Base-by-base conservation (phyloP, 768 basidiomycete genomes). In the Tylopilus sp. region DNA sequence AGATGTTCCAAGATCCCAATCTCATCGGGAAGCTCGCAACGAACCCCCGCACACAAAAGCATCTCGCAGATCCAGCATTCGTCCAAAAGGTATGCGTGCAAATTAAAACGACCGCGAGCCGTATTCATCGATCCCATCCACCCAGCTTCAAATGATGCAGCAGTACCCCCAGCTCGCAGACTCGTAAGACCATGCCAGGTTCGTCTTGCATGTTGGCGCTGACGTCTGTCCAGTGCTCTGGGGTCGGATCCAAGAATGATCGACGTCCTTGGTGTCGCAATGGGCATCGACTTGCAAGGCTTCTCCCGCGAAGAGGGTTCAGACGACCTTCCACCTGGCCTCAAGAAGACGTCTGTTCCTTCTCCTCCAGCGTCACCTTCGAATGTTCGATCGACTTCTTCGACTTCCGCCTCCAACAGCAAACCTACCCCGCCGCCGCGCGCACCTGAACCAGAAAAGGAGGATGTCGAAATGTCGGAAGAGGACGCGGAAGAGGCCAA, bases 221-320 rank as follows among this genome's bases (percentile, higher is more conserved):
- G 33, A 64, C 34, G 16, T 28, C 12, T 46, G 6, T 60, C 19
- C 58, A 83, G 80, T 41, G 78, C 83, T 63, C 68, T 89, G 60
- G 74, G 82, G 55, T 53, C 49, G 34, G 95, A 98, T 71, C 84
- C 95, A 31, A 83, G 95, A 53, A 93, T 97, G 92, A 91, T 93
- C 69, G 87, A 91, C 65, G 93, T 93, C 16, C 76, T 98, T 40
- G 95, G 95, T 54, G 95, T 85, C 12, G 79, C 92, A 52, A 92
- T 98, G 88, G 92, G 92, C 30, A 79, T 98, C 60, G 92, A 98
- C 72, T 81, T 98, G 72, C 85, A 90, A 71, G 92, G 87, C 52
- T 87, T 90, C 69, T 78, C 83, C 47, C 79, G 93, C 51, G 85
- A 87, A 17, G 91, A 92, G 74, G 93, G 89, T 31, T 91, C 91